Percentiles rank a stretch among this genome's conserved stretches.
These are phyloP conservation scores for Tylopilus balloui DNA, from an alignment of 768 basidiomycete species.

Conservation along the genomic window DNA sequence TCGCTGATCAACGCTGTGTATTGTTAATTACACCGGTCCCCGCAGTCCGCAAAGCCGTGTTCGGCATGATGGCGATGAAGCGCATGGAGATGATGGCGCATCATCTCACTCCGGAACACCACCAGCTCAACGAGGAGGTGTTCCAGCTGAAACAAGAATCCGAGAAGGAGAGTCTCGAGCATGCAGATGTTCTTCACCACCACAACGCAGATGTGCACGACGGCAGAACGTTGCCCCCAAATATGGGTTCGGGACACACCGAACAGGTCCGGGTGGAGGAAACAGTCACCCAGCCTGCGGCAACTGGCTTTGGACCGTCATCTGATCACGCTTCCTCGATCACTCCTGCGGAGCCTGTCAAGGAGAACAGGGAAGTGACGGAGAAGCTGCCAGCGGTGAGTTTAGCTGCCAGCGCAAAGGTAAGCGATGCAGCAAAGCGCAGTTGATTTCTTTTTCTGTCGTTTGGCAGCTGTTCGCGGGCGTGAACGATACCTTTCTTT, in stretches of 20 bases:
- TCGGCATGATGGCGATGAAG: constrained; percentile 81
- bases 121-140: constrained; percentile 54
- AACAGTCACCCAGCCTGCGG: constrained; percentile 2
- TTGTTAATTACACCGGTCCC: constrained; percentile 3
- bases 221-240: not conserved
- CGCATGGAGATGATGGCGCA: constrained; percentile 60
- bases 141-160: constrained; percentile 77
- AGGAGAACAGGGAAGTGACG: constrained; percentile 23
- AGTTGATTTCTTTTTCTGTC: constrained; percentile 14
- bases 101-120: constrained; percentile 39
- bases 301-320: not conserved
- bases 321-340: constrained; percentile 3
- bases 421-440: constrained; percentile 15
- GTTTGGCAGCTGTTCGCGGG: not conserved
- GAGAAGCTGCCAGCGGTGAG: constrained; percentile 28
- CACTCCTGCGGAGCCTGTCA: constrained; percentile 3
- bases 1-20: not conserved
- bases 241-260: not conserved
- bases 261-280: not conserved
- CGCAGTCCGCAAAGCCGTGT: constrained; percentile 82
- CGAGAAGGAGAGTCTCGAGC: constrained; percentile 44
- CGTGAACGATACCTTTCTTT: not conserved
- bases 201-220: constrained; percentile 31
- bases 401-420: constrained; percentile 31
- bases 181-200: constrained; percentile 47